Percentiles rank a stretch among this genome's conserved stretches.
phyloP scores from a whole-genome alignment of 106 monocot species.

The Iris macrosiphon region DNA sequence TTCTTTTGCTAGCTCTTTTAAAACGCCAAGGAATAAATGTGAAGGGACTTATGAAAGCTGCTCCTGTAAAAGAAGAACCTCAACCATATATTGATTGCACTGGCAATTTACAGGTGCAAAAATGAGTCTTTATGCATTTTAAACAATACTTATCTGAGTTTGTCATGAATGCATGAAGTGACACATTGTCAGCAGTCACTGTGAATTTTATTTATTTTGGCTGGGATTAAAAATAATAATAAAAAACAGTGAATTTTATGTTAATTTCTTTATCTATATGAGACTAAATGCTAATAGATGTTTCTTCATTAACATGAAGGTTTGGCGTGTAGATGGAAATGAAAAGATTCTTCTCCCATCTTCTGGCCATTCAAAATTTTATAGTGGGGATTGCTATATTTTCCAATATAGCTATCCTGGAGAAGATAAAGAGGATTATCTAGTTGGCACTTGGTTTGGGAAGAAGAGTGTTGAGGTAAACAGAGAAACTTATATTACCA shows the following conservation, averaged over 20 bases:
- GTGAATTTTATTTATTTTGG: too few species aligned
- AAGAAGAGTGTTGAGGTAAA: slow-evolving; percentile 43
- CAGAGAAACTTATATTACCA: neutral
- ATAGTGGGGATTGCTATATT: slow-evolving; percentile 96
- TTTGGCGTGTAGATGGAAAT: slow-evolving; percentile 83
- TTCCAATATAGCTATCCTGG: slow-evolving; percentile 53
- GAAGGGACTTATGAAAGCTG: slow-evolving; percentile 79
- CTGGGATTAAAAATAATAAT: too few species aligned
- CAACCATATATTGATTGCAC: slow-evolving; percentile 96
- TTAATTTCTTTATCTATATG: too few species aligned
- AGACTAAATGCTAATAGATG: slow-evolving; percentile 25
- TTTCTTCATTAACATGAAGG: slow-evolving; percentile 32
- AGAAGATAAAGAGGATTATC: slow-evolving; percentile 46
- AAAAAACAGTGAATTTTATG: too few species aligned
- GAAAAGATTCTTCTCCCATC: slow-evolving; percentile 69
- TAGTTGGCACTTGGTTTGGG: slow-evolving; percentile 61
- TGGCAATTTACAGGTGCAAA: slow-evolving; percentile 85
- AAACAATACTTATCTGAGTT: too few species aligned
- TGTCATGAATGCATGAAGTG: too few species aligned
- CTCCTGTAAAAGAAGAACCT: slow-evolving; percentile 87
- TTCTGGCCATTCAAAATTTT: slow-evolving; percentile 85
- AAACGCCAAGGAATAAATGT: slow-evolving; percentile 93
- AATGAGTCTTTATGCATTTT: too few species aligned
- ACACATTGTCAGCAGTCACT: neutral
- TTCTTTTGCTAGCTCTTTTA: slow-evolving; percentile 60